phyloP scores from a whole-genome alignment of 2,329 filamentous ascomycete species.

The Ceratocystis colombiana region DNA sequence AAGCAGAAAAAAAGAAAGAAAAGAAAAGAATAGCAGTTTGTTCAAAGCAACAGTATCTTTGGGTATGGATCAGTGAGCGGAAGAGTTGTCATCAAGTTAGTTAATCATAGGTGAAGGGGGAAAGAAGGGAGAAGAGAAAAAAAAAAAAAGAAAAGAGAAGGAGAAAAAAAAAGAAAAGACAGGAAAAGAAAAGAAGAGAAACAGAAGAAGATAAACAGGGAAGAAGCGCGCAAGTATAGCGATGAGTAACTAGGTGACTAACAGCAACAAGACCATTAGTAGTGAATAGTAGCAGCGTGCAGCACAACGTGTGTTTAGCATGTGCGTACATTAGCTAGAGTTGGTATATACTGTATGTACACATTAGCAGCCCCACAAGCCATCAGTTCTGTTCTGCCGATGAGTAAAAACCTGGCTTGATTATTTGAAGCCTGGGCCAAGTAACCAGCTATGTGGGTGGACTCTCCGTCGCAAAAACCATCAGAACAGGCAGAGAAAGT shows the following conservation, averaged over 20 bases:
- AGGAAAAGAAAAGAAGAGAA: not conserved
- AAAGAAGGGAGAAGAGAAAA: not conserved
- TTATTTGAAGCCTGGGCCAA: too few species aligned
- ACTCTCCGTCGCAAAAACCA: too few species aligned
- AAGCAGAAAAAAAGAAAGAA: not conserved
- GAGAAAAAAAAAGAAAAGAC: not conserved
- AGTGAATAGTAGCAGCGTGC: too few species aligned
- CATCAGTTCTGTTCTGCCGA: not conserved
- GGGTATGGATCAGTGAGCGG: not conserved
- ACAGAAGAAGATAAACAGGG: conserved; percentile 13
- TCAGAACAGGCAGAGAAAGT: too few species aligned
- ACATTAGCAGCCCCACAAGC: not conserved
- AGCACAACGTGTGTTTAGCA: too few species aligned
- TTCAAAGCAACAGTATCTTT: not conserved
- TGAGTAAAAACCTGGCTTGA: too few species aligned
- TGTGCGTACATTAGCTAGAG: too few species aligned
- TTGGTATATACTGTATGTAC: not conserved
- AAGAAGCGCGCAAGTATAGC: not conserved
- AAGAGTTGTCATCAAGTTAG: conserved; percentile 9
- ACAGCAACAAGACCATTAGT: not conserved
- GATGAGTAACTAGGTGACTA: not conserved
- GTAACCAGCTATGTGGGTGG: too few species aligned
- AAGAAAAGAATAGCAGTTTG: not conserved
- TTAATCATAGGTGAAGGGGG: not conserved
- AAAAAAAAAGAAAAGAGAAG: not conserved